These are phyloP conservation scores for Isoetes engelmannii DNA, from an alignment of 83 land plant genomes.

Conservation along the genomic window DNA sequence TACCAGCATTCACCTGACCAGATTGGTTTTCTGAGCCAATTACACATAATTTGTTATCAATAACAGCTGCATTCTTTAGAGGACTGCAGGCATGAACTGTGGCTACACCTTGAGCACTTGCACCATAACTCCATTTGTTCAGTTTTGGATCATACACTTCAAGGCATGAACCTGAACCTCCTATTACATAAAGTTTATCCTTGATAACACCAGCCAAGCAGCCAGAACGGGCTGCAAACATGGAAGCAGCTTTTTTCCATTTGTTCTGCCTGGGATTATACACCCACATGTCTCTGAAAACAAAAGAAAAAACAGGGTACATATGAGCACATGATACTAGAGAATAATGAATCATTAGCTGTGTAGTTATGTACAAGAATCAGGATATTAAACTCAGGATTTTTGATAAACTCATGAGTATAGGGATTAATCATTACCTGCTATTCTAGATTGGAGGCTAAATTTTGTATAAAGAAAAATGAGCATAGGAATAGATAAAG, in stretches of 20 bases:
- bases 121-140: constrained; percentile 26
- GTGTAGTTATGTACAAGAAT: too few species aligned
- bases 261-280: constrained; percentile 24
- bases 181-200: constrained; percentile 24
- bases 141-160: constrained; percentile 29
- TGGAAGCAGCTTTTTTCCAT: constrained; percentile 24
- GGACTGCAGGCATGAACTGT: constrained; percentile 23
- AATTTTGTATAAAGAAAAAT: too few species aligned
- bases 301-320: background rate
- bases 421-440: too few species aligned
- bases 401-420: too few species aligned
- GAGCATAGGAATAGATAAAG: too few species aligned
- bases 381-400: too few species aligned
- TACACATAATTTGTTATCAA: constrained; percentile 27
- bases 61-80: constrained; percentile 27
- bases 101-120: constrained; percentile 25
- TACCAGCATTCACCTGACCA: constrained; percentile 22
- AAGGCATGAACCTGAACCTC: constrained; percentile 29
- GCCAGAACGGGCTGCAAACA: constrained; percentile 27
- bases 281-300: constrained; percentile 30
- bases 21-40: constrained; percentile 20
- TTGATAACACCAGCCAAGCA: constrained; percentile 27
- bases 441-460: too few species aligned
- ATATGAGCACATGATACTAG: too few species aligned
- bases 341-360: too few species aligned